Percentiles rank a stretch among this genome's conserved stretches.
These are phyloP conservation scores for Hyphopichia burtonii DNA, from an alignment of 1,139 yeast genomes.

Conservation along the genomic window DNA sequence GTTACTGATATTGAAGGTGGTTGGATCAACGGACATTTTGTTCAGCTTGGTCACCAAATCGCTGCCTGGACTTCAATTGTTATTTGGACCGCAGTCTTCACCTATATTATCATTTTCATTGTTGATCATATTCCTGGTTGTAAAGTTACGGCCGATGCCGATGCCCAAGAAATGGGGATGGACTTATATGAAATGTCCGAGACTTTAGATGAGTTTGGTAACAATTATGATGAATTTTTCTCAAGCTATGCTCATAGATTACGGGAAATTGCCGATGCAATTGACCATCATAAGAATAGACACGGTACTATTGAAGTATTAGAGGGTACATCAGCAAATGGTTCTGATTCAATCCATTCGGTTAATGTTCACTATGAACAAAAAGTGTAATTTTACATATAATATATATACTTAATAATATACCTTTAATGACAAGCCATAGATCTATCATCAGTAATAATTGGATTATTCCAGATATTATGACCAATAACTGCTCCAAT, in stretches of 20 bases:
- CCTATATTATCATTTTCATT: constrained; percentile 38
- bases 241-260: constrained; percentile 16
- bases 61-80: constrained; percentile 40
- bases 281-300: constrained; percentile 7
- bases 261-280: constrained; percentile 13
- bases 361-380: constrained; percentile 2
- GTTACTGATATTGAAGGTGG: constrained; percentile 46
- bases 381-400: not conserved
- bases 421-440: constrained; percentile 51
- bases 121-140: constrained; percentile 49
- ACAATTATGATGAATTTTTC: constrained; percentile 22
- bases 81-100: constrained; percentile 42
- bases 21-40: constrained; percentile 51
- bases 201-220: constrained; percentile 28
- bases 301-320: constrained; percentile 15
- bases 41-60: constrained; percentile 50
- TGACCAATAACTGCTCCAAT: constrained; percentile 69
- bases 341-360: constrained; percentile 3
- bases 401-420: no score
- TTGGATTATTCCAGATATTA: constrained; percentile 52
- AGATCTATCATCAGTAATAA: constrained; percentile 22
- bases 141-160: constrained; percentile 39
- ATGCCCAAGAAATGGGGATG: constrained; percentile 49
- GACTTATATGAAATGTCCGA: constrained; percentile 37
- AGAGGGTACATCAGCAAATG: constrained; percentile 11